Evolutionary conservation across 257 asterid species (phyloP).

Genomic region (Nicotiana noctiflora): DNA sequence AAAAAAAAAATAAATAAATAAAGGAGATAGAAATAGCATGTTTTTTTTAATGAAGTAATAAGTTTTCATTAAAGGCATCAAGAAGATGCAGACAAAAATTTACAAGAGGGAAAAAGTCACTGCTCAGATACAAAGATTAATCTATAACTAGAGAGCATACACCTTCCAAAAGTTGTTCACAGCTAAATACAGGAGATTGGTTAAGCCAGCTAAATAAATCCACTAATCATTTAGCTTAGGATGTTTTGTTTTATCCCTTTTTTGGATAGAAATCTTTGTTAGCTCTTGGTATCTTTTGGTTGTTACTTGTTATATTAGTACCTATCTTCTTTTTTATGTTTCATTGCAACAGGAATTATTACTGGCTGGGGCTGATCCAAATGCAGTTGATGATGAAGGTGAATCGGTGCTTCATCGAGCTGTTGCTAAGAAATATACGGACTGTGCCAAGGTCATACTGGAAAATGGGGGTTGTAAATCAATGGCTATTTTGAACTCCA

Average conservation of each 20-base stretch:
- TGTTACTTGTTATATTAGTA: not conserved
- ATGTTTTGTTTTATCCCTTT: not conserved
- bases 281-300: not conserved
- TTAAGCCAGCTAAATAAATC: no score
- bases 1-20: no score
- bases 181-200: no score
- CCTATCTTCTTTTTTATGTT: slow-evolving; percentile 10
- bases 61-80: no score
- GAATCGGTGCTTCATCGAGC: slow-evolving; percentile 99
- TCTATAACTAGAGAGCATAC: no score
- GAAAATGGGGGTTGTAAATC: slow-evolving; percentile 98
- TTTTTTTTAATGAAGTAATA: no score
- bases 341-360: slow-evolving; percentile 62
- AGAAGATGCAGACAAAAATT: no score
- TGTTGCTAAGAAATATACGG: slow-evolving; percentile 84
- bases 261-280: not conserved
- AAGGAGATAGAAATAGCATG: not conserved
- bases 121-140: no score
- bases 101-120: no score
- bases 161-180: no score
- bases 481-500: slow-evolving; percentile 80
- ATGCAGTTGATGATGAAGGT: slow-evolving; percentile 96
- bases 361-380: slow-evolving; percentile 96
- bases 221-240: not conserved
- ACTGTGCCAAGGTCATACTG: slow-evolving; percentile 83